A percentile compares a stretch with the other conserved stretches of the same genome.
phyloP scores from a whole-genome alignment of 345 rosid species.

The Camelina neglecta region DNA sequence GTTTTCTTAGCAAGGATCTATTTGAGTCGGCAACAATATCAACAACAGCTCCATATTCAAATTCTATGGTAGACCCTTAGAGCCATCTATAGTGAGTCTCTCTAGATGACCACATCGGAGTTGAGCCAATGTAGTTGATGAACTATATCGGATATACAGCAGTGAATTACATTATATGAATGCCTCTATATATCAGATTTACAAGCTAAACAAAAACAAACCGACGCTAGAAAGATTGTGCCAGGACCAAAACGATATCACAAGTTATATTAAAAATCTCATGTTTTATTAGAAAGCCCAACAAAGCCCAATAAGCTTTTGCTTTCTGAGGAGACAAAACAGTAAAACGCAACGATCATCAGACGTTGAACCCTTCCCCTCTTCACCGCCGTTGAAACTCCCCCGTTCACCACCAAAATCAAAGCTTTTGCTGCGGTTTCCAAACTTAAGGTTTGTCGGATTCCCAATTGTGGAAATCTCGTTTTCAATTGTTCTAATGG shows the following conservation, averaged over 20 bases:
- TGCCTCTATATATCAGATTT: too few species aligned
- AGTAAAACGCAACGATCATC: neutral
- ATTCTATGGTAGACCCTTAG: neutral
- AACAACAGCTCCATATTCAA: neutral
- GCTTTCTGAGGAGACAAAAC: too few species aligned
- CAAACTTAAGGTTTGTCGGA: neutral
- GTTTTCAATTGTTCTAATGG: constrained; percentile 13
- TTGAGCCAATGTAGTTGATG: neutral
- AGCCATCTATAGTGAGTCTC: neutral
- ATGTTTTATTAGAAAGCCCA: neutral
- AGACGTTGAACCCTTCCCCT: constrained; percentile 33
- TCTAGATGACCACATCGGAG: neutral
- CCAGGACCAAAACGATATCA: too few species aligned
- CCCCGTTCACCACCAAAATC: constrained; percentile 16
- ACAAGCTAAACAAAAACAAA: too few species aligned
- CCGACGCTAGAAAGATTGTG: too few species aligned
- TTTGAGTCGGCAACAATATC: too few species aligned
- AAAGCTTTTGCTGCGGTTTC: neutral
- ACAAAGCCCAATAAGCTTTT: constrained; percentile 6
- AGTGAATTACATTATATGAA: too few species aligned
- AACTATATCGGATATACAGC: too few species aligned
- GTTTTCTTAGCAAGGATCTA: too few species aligned
- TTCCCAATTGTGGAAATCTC: constrained; percentile 9
- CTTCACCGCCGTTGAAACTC: constrained; percentile 29
- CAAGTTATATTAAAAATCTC: too few species aligned